Evolutionary conservation across 2,329 filamentous ascomycete genomes (phyloP).

Genomic region (Dothideomycetes sp.): DNA sequence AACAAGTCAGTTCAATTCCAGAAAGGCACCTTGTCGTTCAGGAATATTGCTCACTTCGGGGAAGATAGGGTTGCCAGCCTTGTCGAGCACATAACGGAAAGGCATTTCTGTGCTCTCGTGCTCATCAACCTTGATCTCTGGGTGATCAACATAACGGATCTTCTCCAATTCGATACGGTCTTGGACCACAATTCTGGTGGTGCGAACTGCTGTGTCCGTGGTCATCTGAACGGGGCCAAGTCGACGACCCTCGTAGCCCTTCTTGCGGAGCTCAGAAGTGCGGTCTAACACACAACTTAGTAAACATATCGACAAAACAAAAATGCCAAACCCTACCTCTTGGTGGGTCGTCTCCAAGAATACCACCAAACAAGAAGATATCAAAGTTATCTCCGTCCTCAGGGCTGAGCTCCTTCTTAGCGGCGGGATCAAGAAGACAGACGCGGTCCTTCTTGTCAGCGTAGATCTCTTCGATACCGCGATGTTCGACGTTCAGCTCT

Average conservation of each 20-base stretch:
- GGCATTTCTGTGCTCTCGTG: constrained; percentile 97
- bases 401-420: constrained; percentile 69
- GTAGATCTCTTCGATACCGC: constrained; percentile 74
- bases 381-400: constrained; percentile 77
- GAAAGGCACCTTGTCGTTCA: too few relatives aligned
- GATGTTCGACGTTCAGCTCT: constrained; percentile 60
- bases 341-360: constrained; percentile 89
- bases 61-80: constrained; percentile 73
- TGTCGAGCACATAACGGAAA: constrained; percentile 79
- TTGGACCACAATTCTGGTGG: constrained; percentile 82
- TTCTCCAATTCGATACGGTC: constrained; percentile 69
- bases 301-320: not conserved
- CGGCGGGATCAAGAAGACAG: constrained; percentile 82
- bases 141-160: constrained; percentile 76
- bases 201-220: constrained; percentile 90
- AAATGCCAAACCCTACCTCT: constrained; percentile 50
- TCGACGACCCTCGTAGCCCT: constrained; percentile 80
- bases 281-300: constrained; percentile 51
- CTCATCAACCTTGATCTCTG: constrained; percentile 80
- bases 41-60: constrained; percentile 53
- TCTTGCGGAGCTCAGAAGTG: constrained; percentile 88
- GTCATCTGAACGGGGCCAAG: constrained; percentile 96
- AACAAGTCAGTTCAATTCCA: constrained; percentile 14
- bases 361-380: constrained; percentile 90
- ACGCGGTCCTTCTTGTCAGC: constrained; percentile 62